phyloP scores from a whole-genome alignment of 352 stramenopile species.

The Globisporangium radiosum region DNA sequence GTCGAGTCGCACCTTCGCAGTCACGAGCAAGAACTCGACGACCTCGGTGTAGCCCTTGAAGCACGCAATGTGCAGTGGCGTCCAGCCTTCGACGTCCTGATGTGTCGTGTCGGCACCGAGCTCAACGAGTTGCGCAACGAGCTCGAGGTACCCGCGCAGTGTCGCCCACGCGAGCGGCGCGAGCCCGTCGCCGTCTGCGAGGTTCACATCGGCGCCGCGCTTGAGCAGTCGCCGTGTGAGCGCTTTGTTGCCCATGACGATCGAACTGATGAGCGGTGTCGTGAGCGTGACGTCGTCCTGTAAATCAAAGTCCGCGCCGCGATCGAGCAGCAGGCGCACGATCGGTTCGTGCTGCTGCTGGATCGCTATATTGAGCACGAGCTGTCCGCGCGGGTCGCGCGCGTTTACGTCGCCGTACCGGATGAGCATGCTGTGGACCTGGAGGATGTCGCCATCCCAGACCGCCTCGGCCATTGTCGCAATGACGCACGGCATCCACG shows the following conservation, averaged over 20 bases:
- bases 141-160: constrained; percentile 63
- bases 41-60: constrained; percentile 66
- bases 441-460: constrained; percentile 74
- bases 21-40: constrained; percentile 66
- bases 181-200: constrained; percentile 52
- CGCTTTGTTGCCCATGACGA: constrained; percentile 83
- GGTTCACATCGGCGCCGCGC: constrained; percentile 42
- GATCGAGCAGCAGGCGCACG: constrained; percentile 59
- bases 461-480: constrained; percentile 57
- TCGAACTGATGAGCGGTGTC: constrained; percentile 62
- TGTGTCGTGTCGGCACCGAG: constrained; percentile 50
- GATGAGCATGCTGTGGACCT: constrained; percentile 54
- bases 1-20: constrained; percentile 28
- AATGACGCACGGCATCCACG: constrained; percentile 58
- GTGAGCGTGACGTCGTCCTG: constrained; percentile 50
- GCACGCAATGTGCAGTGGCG: constrained; percentile 60
- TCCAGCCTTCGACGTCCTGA: constrained; percentile 61
- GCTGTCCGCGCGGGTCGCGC: constrained; percentile 41
- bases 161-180: constrained; percentile 61
- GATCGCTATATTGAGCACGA: constrained; percentile 68
- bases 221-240: constrained; percentile 53
- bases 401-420: constrained; percentile 44
- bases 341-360: constrained; percentile 75
- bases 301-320: constrained; percentile 54
- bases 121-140: constrained; percentile 64